Base-by-base conservation (phyloP, 2,329 filamentous ascomycete genomes). In the Colletotrichum sp. region DNA sequence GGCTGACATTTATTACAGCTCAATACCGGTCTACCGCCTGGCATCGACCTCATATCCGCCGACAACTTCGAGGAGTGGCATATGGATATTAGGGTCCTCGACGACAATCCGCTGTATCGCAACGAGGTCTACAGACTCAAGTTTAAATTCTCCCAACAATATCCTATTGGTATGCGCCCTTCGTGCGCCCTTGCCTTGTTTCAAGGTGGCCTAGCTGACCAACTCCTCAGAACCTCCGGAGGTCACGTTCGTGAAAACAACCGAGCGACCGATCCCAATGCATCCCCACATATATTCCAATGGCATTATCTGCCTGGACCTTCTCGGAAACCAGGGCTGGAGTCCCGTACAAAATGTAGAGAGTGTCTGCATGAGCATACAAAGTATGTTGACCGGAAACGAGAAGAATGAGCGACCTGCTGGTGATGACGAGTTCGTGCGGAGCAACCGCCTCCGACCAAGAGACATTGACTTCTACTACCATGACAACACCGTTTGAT, bases 261-360 rank as follows among this genome's bases (percentile, higher is more conserved):
- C 91, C 39, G 88, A 90, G 80, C 90, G 92, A 60, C 89, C 90
- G 49, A 96, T 99, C 81, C 97, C 97, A 1, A 96, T 98, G 84
- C 97, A 99, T 82, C 97, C 97, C 5, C 97, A 99, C 87, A 95
- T 99, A 85, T 99, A 99, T 88, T 97, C 95, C 80, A 99, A 99
- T 85, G 97, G 97, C 80, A 98, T 99, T 84, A 99, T 99, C 83
- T 99, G 97, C 82, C 93, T 99, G 65, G 97, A 99, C 81, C 91
- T 99, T 2, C 92, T 99, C 10, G 95, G 95, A 68, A 89, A 91
- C 12, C 93, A 95, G 78, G 97, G 97, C 72, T 99, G 97, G 97
- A 97, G 94, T 64, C 97, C 97, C 0, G 96, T 99, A 0, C 97
- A 99, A 83, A 98, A 96, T 75, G 97, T 98, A 10, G 96, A 99